Evolutionary conservation across 2,329 filamentous ascomycete genomes (phyloP), one percentile per base, ranked within the genome.

Genomic region (Neofusicoccum kwambonambiense): DNA sequence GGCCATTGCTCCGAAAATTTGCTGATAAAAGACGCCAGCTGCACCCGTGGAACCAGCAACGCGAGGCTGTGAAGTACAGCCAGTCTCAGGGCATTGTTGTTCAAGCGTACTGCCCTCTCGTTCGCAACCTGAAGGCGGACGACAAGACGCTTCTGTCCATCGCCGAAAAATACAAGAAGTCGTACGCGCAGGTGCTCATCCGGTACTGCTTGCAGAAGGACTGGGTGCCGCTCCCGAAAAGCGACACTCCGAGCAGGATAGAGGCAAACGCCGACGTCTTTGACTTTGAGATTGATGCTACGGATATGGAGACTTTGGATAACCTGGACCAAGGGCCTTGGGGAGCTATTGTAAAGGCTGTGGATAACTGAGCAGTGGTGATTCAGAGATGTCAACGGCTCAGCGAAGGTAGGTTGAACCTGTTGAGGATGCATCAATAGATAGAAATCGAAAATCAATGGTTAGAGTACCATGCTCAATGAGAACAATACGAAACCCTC

Each of bases 161-260:
- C 64, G 86, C 88, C 0, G 81, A 89, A 70, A 93, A 92, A 79
- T 86, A 95, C 75, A 82, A 82, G 68, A 93, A 90, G 79, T 86
- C 86, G 7, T 86, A 89, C 66, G 89, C 90, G 9, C 93, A 96
- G 81, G 80, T 96, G 9, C 77, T 97, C 71, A 79, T 96, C 57
- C 84, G 92, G 68, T 97, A 92, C 84, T 90, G 90, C 69, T 76
- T 96, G 77, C 90, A 96, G 77, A 93, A 91, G 78, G 89, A 74
- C 19, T 77, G 71, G 61, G 74, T 77, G 12, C 73, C 77, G 2
- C 70, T 79, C 2, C 77, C 77, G 0, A 79, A 78, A 68, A 78
- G 75, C 65, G 77, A 78, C 58, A 76, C 73, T 0, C 73, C 75
- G 1, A 67, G 69, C 15, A 64, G 76, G 8, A 78, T 79, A 35